Conservation (phyloP, 1,284 basidiomycete genomes). For the Rhodotorula glutinis region DNA sequence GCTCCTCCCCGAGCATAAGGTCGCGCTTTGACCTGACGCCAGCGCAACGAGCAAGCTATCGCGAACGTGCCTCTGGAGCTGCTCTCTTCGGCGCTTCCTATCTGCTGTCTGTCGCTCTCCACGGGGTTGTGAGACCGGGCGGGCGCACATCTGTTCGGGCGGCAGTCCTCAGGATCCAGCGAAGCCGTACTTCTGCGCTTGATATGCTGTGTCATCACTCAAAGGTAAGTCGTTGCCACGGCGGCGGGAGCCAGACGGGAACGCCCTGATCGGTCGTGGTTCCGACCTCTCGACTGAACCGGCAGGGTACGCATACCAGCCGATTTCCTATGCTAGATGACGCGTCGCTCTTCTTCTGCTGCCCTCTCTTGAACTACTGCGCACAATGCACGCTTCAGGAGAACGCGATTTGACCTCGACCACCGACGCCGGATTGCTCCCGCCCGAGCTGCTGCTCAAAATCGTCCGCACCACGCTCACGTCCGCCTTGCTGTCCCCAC, state of each 20-base stretch:
- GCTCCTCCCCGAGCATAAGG: not conserved
- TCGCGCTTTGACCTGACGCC: no score
- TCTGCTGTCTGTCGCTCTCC: no score
- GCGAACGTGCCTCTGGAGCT: no score
- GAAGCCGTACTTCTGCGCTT: no score
- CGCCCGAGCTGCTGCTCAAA: slow-evolving; percentile 25
- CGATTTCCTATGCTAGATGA: not conserved
- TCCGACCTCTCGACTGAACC: not conserved
- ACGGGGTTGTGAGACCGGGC: no score
- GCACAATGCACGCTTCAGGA: not conserved
- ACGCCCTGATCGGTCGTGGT: not conserved
- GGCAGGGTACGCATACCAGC: not conserved
- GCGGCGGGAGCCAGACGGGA: no score
- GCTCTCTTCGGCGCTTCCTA: no score
- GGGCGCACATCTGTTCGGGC: no score
- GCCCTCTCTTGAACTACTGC: not conserved
- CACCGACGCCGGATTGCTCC: not conserved
- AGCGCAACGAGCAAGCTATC: no score
- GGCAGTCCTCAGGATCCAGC: no score
- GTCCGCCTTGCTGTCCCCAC: not conserved
- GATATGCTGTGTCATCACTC: no score
- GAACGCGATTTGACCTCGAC: not conserved
- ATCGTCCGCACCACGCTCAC: slow-evolving; percentile 18
- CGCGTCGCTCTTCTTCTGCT: not conserved
- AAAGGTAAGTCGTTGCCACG: no score